Conservation (phyloP, 768 basidiomycete genomes). For the Macrolepiota albuminosa region DNA sequence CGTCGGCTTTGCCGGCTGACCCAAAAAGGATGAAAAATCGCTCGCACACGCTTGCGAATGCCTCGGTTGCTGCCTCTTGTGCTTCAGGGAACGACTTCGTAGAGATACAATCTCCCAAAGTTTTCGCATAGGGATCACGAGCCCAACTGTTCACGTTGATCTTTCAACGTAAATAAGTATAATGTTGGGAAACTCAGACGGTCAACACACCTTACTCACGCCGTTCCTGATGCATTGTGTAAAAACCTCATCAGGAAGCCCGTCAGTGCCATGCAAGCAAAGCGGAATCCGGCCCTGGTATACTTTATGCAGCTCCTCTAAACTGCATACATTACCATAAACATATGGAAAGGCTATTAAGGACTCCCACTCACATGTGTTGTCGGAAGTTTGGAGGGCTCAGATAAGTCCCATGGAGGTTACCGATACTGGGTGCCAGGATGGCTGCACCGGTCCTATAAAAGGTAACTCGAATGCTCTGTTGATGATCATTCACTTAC, state of each 20-base stretch:
- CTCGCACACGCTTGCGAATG: slow-evolving; percentile 34
- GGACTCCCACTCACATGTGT: slow-evolving; percentile 30
- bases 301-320: slow-evolving; percentile 29
- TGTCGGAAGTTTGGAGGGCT: slow-evolving; percentile 41
- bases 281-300: slow-evolving; percentile 32
- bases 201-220: slow-evolving; percentile 31
- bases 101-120: slow-evolving; percentile 26
- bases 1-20: slow-evolving; percentile 34
- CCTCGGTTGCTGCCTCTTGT: slow-evolving; percentile 39
- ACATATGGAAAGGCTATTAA: neutral
- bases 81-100: slow-evolving; percentile 40
- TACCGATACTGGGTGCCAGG: slow-evolving; percentile 44
- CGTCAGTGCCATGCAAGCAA: slow-evolving; percentile 43
- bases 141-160: slow-evolving; percentile 46
- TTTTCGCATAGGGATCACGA: slow-evolving; percentile 37
- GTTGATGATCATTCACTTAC: slow-evolving; percentile 15
- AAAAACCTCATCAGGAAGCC: slow-evolving; percentile 40
- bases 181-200: neutral
- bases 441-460: slow-evolving; percentile 39
- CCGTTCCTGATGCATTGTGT: slow-evolving; percentile 40
- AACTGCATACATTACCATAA: slow-evolving; percentile 19
- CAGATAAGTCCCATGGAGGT: slow-evolving; percentile 41
- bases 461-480: neutral
- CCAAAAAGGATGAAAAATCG: slow-evolving; percentile 37
- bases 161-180: slow-evolving; percentile 12